Evolutionary conservation across 2,329 filamentous ascomycete species (phyloP), one percentile per base, ranked within the genome.

Genomic region (Fusarium mangiferae): DNA sequence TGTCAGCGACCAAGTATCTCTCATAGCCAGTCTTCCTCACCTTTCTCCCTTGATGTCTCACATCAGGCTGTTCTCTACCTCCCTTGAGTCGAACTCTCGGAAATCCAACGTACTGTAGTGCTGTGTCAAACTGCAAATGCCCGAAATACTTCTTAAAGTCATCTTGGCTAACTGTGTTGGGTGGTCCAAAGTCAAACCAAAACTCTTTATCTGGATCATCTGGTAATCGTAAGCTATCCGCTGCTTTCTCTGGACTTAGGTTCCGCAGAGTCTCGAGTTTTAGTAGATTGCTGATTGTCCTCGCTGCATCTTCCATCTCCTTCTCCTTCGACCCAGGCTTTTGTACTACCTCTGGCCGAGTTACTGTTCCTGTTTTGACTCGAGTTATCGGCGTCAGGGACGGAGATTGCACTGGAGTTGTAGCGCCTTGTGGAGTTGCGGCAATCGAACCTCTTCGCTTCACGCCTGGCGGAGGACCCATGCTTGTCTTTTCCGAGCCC

Each of bases 101-200:
- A 39, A 71, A 71, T 6, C 60, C 66, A 3, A 71, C 66, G 4
- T 71, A 71, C 42, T 71, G 60, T 0, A 71, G 56, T 6, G 52
- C 42, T 0, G 18, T 58, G 14, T 69, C 60, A n/a, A 71, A 71
- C 24, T 35, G 35, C 3, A 71, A 26, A 28, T 71, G 68, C 3
- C 52, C 17, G 11, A 71, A 69, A 26, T 69, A n/a, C 13, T 33
- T 60, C 26, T 30, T 38, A 7, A 60, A 52, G 3, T 62, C 60
- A 6, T 15, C 26, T 9, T 26, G 49, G 6, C 18, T 66, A 2
- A 66, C 4, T 8, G 18, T 60, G 7, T 60, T 52, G 2, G 57
- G 46, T 6, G 57, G 57, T 3, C 36, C 45, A 42, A 60, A 60
- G 35, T 60, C 57, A 26, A 60, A 60, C 45, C 45, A 60, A 2